A percentile compares a stretch with the other conserved stretches of the same genome.
phyloP scores from a whole-genome alignment of 805 yeast genomes.

The Naumovozyma baii region DNA sequence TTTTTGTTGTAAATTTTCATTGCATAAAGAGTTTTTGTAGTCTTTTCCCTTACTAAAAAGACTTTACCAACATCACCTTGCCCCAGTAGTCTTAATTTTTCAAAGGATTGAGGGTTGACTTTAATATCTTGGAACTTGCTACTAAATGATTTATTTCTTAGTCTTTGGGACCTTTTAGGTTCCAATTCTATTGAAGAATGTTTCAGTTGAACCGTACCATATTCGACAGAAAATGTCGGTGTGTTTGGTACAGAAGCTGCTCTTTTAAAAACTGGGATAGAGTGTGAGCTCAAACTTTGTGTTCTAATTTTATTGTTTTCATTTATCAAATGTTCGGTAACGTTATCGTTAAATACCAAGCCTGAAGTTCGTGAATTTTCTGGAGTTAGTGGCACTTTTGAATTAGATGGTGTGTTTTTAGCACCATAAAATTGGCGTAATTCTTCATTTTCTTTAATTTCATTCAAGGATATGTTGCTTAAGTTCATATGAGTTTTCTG shows the following conservation, averaged over 20 bases:
- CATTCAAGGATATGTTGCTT: constrained; percentile 26
- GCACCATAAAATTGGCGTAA: constrained; percentile 3
- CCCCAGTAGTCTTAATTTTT: constrained; percentile 82
- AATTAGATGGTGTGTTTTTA: not conserved
- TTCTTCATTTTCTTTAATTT: constrained; percentile 29
- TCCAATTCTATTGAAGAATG: constrained; percentile 7
- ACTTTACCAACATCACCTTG: constrained; percentile 98
- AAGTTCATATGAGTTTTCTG: constrained; percentile 6
- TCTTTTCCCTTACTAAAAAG: constrained; percentile 76
- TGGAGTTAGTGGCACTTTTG: not conserved
- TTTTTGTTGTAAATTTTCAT: constrained; percentile 83
- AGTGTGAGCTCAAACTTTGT: not conserved
- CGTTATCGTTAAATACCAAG: not conserved
- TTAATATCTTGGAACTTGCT: constrained; percentile 66
- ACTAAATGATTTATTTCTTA: constrained; percentile 45
- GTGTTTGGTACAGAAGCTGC: constrained; percentile 81
- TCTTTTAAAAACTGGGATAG: constrained; percentile 42
- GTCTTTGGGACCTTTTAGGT: constrained; percentile 27
- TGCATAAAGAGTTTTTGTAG: constrained; percentile 69
- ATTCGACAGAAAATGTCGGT: no score
- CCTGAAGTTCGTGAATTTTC: not conserved
- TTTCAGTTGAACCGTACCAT: no score
- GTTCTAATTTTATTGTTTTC: not conserved
- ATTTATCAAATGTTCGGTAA: not conserved
- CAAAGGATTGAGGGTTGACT: constrained; percentile 82